Conservation (phyloP, 2,329 filamentous ascomycete species). For the Bipolaris zeicola region DNA sequence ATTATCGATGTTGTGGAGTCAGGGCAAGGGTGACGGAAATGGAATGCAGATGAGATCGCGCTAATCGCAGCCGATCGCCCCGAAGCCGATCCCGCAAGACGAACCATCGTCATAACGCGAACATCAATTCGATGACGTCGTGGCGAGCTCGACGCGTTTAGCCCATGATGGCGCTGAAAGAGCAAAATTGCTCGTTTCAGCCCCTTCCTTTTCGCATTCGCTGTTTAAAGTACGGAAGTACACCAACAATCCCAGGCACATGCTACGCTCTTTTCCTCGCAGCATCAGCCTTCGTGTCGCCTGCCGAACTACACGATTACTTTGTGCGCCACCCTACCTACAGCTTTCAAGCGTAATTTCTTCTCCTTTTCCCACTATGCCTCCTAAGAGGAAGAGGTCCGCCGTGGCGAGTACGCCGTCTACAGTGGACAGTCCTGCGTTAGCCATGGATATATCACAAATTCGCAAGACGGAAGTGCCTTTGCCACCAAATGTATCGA, state of each 20-base stretch:
- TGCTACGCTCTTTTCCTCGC: slow-evolving; percentile 34
- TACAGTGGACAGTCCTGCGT: slow-evolving; percentile 14
- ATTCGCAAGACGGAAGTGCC: slow-evolving; percentile 33
- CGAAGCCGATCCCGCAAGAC: slow-evolving; percentile 12
- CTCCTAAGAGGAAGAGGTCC: slow-evolving; percentile 41
- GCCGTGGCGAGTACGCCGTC: slow-evolving; percentile 26
- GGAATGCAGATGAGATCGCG: slow-evolving; percentile 10
- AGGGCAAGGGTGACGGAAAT: neutral
- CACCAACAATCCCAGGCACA: slow-evolving; percentile 25
- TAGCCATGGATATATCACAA: slow-evolving; percentile 17
- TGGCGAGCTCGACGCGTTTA: slow-evolving; percentile 30
- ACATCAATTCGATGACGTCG: slow-evolving; percentile 26
- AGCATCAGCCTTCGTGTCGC: slow-evolving; percentile 23
- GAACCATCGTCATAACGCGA: slow-evolving; percentile 20
- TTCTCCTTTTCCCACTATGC: slow-evolving; percentile 26
- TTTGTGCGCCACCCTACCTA: slow-evolving; percentile 19
- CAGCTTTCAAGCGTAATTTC: slow-evolving; percentile 10
- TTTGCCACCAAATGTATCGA: slow-evolving; percentile 27
- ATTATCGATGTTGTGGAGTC: slow-evolving; percentile 1
- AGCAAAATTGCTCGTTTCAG: slow-evolving; percentile 10
- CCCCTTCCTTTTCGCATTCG: slow-evolving; percentile 1
- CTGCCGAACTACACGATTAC: slow-evolving; percentile 16
- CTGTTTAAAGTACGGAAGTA: slow-evolving; percentile 8
- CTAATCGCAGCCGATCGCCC: slow-evolving; percentile 16
- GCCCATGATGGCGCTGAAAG: slow-evolving; percentile 19